Conservation (phyloP, 2,329 filamentous ascomycete species). For the Diaporthe ampelina region DNA sequence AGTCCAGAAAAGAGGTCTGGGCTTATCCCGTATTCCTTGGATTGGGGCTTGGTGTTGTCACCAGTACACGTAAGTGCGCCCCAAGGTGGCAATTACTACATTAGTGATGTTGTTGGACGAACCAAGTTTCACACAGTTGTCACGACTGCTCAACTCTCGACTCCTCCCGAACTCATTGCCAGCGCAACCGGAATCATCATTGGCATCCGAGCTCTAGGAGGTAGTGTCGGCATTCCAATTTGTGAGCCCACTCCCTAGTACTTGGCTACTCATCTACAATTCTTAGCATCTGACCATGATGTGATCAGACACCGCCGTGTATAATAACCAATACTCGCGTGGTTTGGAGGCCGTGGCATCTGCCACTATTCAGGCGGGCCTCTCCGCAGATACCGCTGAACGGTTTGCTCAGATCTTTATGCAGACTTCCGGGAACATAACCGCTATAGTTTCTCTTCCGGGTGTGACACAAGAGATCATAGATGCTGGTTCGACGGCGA, state of each 20-base stretch:
- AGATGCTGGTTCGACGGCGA: background rate
- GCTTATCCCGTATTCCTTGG: conserved; percentile 14
- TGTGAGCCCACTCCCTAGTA: background rate
- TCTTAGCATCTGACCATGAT: background rate
- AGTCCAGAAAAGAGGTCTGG: conserved; percentile 15
- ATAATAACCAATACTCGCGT: conserved; percentile 12
- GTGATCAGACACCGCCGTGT: background rate
- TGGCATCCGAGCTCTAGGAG: conserved; percentile 1
- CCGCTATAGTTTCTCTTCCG: background rate
- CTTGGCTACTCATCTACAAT: no score
- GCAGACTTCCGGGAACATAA: background rate
- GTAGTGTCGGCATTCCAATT: conserved; percentile 12
- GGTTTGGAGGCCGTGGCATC: conserved; percentile 1
- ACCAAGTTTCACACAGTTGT: background rate
- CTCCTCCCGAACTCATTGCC: conserved; percentile 12
- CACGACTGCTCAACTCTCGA: conserved; percentile 1
- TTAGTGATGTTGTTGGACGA: background rate
- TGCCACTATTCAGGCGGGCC: background rate
- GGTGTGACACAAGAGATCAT: conserved; percentile 1
- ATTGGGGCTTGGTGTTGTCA: conserved; percentile 16
- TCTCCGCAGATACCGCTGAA: background rate
- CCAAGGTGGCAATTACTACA: background rate
- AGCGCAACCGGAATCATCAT: conserved; percentile 19
- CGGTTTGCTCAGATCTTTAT: background rate
- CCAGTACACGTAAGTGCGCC: conserved; percentile 1